A percentile compares a stretch with the other conserved stretches of the same genome.
phyloP scores from a whole-genome alignment of 306 rosid genomes.

The Lathyrus aphaca region DNA sequence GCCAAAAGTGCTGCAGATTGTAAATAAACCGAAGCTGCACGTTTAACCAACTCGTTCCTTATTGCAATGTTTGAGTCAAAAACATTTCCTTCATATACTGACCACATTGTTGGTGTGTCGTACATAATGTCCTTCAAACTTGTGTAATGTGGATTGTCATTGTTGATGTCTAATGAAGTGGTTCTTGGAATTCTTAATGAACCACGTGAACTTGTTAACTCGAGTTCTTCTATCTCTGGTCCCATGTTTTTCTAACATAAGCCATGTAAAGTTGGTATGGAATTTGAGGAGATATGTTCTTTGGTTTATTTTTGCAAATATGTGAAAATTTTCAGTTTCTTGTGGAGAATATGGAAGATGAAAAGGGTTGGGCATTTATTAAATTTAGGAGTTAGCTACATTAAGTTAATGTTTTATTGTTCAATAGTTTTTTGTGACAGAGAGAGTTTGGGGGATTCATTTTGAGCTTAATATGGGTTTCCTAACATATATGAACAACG shows the following conservation, averaged over 20 bases:
- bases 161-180: slow-evolving; percentile 32
- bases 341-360: neutral
- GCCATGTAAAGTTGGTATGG: slow-evolving; percentile 21
- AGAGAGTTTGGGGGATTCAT: slow-evolving; percentile 29
- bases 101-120: slow-evolving; percentile 40
- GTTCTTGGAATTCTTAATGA: slow-evolving; percentile 35
- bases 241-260: slow-evolving; percentile 44
- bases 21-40: slow-evolving; percentile 67
- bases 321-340: neutral
- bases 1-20: slow-evolving; percentile 55
- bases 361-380: slow-evolving; percentile 17
- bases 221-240: slow-evolving; percentile 37
- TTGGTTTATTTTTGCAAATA: neutral
- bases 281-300: slow-evolving; percentile 36
- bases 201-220: neutral
- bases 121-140: slow-evolving; percentile 70
- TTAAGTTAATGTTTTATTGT: slow-evolving; percentile 20
- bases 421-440: slow-evolving; percentile 19
- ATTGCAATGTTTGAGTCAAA: slow-evolving; percentile 56
- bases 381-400: slow-evolving; percentile 2
- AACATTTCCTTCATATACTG: slow-evolving; percentile 46
- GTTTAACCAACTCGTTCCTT: slow-evolving; percentile 61
- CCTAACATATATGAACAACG: neutral
- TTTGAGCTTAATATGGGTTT: neutral
- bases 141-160: slow-evolving; percentile 52